Evolutionary conservation across 2,329 filamentous ascomycete species (phyloP), one percentile per base, ranked within the genome.

Genomic region (Penicillium brasilianum): DNA sequence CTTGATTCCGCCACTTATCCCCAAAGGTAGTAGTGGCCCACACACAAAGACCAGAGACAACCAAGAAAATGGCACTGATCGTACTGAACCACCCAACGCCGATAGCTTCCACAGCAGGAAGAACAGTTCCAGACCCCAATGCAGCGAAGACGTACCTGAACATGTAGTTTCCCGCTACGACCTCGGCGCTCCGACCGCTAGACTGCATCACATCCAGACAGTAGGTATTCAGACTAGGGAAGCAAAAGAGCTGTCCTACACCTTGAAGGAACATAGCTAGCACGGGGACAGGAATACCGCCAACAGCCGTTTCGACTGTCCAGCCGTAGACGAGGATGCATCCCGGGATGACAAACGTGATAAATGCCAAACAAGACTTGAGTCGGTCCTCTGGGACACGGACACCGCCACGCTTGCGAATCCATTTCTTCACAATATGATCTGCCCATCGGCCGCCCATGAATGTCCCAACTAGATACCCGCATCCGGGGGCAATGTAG

Each of bases 71-170:
- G 0, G 87, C 84, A 52, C 83, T 86, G 59, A 93, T 88, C 1
- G 90, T 93, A 49, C 84, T 88, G 73, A 93, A 93, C 90, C 90
- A 93, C 0, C 91, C 92, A 0, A 94, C 88, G 3, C 92, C 91
- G 57, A 95, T 89, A 32, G 76, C 79, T 61, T 92, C 81, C n/a
- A 93, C 84, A 0, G 88, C 89, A 0, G 92, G 92, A 59, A 95
- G 80, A 57, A 90, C 90, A 1, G 87, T 85, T 0, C 89, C 91
- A 2, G 87, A 90, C 0, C 87, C 90, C 4, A 86, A 77, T 11
- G 90, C 90, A 0, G 88, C 91, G 66, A 93, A 90, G 6, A 92
- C 72, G 74, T 94, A 95, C 6, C 91, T 83, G 54, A 91, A 81
- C 69, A 92, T 87, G 74, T 93, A 95, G 74, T 94, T 95, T 0